Evolutionary conservation across 495 filamentous ascomycete genomes (phyloP).

Genomic region (Lasiosphaeris hirsuta): DNA sequence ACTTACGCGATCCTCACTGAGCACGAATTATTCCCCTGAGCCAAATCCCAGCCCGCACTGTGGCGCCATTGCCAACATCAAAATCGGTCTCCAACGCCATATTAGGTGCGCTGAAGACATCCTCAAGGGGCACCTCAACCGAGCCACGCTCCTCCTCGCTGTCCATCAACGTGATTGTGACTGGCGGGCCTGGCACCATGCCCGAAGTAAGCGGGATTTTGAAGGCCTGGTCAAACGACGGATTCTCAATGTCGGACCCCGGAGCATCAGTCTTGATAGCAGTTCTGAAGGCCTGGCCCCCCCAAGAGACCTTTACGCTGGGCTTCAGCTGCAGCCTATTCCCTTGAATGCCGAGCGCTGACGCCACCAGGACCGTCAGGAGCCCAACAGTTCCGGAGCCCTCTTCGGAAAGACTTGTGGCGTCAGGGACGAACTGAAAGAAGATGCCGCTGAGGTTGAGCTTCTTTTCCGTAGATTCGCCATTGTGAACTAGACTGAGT

Average conservation of each 20-base stretch:
- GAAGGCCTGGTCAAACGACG: constrained; percentile 39
- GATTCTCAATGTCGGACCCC: constrained; percentile 42
- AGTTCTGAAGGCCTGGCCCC: constrained; percentile 32
- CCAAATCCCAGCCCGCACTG: constrained; percentile 17
- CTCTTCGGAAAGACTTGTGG: constrained; percentile 23
- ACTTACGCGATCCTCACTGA: neutral
- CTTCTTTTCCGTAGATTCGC: constrained; percentile 25
- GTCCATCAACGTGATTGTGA: constrained; percentile 36
- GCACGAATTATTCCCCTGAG: constrained; percentile 15
- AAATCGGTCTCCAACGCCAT: constrained; percentile 32
- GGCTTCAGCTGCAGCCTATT: constrained; percentile 36
- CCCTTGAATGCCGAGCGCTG: constrained; percentile 32
- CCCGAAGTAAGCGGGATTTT: constrained; percentile 31
- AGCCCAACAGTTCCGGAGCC: constrained; percentile 27
- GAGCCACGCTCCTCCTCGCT: constrained; percentile 28
- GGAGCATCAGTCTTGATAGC: constrained; percentile 35
- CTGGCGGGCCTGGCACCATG: constrained; percentile 26
- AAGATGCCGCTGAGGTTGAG: constrained; percentile 33
- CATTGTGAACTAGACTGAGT: constrained; percentile 33
- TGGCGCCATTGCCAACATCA: constrained; percentile 32
- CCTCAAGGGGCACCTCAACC: constrained; percentile 35
- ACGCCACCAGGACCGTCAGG: constrained; percentile 35
- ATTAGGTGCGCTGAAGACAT: constrained; percentile 30
- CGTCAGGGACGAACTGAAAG: constrained; percentile 32
- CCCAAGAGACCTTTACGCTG: constrained; percentile 40